Percentiles rank a stretch among this genome's conserved stretches.
phyloP scores from a whole-genome alignment of 1,284 basidiomycete genomes.

The Heterobasidion irregulare region DNA sequence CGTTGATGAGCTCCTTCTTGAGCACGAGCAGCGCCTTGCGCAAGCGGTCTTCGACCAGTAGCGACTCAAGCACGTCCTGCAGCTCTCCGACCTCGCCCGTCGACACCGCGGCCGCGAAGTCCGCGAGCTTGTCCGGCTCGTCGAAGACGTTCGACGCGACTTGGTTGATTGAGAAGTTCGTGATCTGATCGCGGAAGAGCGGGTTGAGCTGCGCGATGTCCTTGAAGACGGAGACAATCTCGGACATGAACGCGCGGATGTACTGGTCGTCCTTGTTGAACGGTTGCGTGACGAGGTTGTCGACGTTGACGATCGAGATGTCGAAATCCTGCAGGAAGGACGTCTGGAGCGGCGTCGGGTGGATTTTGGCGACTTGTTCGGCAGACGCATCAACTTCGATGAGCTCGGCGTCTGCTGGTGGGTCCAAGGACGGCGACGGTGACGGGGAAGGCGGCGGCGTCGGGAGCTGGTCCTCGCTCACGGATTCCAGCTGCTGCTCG shows the following conservation, averaged over 20 bases:
- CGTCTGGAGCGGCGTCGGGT: conserved; percentile 57
- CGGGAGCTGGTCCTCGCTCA: conserved; percentile 33
- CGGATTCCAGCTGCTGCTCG: conserved; percentile 20
- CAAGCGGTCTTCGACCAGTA: conserved; percentile 83
- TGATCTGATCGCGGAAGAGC: conserved; percentile 97
- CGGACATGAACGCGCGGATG: conserved; percentile 92
- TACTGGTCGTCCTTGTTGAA: conserved; percentile 94
- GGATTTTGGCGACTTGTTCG: conserved; percentile 7
- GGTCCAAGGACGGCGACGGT: conserved; percentile 10
- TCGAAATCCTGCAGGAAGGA: conserved; percentile 88
- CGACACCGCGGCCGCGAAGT: conserved; percentile 95
- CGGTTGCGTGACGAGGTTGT: conserved; percentile 75
- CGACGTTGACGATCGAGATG: conserved; percentile 88
- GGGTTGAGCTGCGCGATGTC: conserved; percentile 97
- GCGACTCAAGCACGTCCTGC: conserved; percentile 88
- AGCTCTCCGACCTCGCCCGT: conserved; percentile 87
- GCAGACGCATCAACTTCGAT: conserved; percentile 17
- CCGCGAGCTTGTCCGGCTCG: conserved; percentile 96
- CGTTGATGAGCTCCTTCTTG: conserved; percentile 98
- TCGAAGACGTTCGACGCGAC: conserved; percentile 97
- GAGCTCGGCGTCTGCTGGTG: neutral
- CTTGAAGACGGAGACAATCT: conserved; percentile 97
- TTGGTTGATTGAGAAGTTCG: conserved; percentile 94
- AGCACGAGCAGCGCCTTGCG: conserved; percentile 89
- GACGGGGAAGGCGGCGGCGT: conserved; percentile 38